phyloP scores from a whole-genome alignment of 169 alveolate species.

The Eimeria praecox region DNA sequence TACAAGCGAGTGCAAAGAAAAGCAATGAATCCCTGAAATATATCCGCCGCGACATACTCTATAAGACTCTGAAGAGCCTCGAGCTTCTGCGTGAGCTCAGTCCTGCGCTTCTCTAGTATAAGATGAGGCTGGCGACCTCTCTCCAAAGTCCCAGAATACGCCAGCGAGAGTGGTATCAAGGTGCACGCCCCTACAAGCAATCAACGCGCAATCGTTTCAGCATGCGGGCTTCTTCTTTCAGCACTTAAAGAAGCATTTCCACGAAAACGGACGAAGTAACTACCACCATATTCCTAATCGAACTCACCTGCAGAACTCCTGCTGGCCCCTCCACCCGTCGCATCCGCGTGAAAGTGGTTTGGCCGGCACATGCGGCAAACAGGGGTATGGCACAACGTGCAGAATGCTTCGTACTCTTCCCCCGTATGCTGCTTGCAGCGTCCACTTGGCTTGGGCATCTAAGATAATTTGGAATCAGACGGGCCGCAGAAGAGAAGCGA shows the following conservation, averaged over 20 bases:
- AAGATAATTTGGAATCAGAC: constrained; percentile 2
- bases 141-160: constrained; percentile 40
- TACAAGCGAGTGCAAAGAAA: neutral
- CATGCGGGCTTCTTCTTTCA: neutral
- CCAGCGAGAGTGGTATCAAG: constrained; percentile 1
- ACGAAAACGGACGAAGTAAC: neutral
- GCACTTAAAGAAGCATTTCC: neutral
- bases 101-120: constrained; percentile 22
- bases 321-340: neutral
- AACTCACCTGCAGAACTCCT: neutral
- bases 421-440: constrained; percentile 88
- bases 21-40: neutral
- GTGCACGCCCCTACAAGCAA: neutral
- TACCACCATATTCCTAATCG: neutral
- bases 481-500: neutral
- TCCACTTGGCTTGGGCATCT: constrained; percentile 91
- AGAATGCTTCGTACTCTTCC: constrained; percentile 87
- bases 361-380: constrained; percentile 91
- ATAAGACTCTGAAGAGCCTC: constrained; percentile 25
- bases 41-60: neutral
- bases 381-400: constrained; percentile 90
- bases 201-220: neutral
- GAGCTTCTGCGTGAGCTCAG: neutral
- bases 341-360: constrained; percentile 86
- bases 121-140: constrained; percentile 18